These are phyloP conservation scores for Flaveria trinervia DNA, from an alignment of 129 eudicot genomes.

Conservation along the genomic window DNA sequence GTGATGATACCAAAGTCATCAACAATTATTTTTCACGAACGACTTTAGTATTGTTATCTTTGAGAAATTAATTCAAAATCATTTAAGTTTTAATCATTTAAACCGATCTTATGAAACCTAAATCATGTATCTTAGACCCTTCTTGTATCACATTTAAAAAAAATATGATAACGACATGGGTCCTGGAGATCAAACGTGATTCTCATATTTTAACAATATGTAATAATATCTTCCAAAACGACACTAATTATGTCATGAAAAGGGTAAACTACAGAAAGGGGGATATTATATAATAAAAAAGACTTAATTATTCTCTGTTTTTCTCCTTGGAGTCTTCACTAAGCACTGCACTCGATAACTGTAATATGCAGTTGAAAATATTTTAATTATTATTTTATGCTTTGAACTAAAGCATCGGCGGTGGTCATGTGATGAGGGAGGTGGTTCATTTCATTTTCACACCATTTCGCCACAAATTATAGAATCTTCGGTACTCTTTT, in stretches of 20 bases:
- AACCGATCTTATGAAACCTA: not conserved
- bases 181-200: conserved; percentile 19
- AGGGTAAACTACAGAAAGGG: not conserved
- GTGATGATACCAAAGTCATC: no score
- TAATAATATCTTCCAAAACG: not conserved
- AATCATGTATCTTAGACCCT: not conserved
- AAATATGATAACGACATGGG: conserved; percentile 1
- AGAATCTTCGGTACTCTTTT: conserved; percentile 49
- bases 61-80: not conserved
- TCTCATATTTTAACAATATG: not conserved
- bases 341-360: conserved; percentile 30
- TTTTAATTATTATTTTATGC: conserved; percentile 17
- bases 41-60: not conserved
- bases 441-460: conserved; percentile 41
- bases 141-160: not conserved
- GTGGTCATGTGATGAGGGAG: conserved; percentile 72
- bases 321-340: conserved; percentile 64
- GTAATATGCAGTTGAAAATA: conserved; percentile 19
- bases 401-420: conserved; percentile 45
- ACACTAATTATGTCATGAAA: conserved; percentile 26
- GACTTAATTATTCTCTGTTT: conserved; percentile 51
- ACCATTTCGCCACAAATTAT: conserved; percentile 9
- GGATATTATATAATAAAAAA: conserved; percentile 11
- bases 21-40: not conserved
- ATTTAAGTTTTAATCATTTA: not conserved